Evolutionary conservation across 1,284 basidiomycete genomes (phyloP).

Genomic region (Rhodofomes roseus): DNA sequence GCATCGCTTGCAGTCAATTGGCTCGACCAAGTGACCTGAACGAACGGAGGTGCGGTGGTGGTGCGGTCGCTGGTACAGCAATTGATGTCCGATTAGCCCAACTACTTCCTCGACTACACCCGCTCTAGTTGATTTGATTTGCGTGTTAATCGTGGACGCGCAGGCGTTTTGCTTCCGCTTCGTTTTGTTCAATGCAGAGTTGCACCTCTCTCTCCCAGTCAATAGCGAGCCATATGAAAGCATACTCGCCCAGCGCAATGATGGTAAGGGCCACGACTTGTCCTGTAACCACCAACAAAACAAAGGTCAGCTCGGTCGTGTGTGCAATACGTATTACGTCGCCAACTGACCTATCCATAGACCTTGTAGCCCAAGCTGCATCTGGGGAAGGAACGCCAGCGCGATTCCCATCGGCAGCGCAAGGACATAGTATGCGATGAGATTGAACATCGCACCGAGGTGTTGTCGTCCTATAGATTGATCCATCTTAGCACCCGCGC

Average conservation of each 20-base stretch:
- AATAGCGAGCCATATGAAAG: constrained; percentile 61
- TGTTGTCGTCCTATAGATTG: constrained; percentile 57
- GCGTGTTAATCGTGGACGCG: constrained; percentile 9
- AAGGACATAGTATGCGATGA: constrained; percentile 71
- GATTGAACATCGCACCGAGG: constrained; percentile 69
- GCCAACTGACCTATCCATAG: constrained; percentile 55
- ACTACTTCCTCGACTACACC: not conserved
- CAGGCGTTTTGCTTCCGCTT: constrained; percentile 43
- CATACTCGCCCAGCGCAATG: constrained; percentile 64
- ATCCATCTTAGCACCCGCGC: not conserved
- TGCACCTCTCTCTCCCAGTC: constrained; percentile 62
- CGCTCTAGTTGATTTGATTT: not conserved
- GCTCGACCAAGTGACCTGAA: not conserved
- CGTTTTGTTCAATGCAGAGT: constrained; percentile 47
- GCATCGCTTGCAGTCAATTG: not conserved
- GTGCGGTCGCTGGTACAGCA: not conserved
- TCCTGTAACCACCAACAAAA: constrained; percentile 32
- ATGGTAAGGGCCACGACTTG: constrained; percentile 71
- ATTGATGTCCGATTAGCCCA: not conserved
- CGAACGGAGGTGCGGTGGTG: not conserved
- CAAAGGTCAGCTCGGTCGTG: not conserved
- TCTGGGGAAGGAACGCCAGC: constrained; percentile 50
- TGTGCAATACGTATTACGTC: not conserved
- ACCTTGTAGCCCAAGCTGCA: constrained; percentile 53
- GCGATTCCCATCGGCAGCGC: constrained; percentile 70